Percentiles rank a stretch among this genome's conserved stretches.
Evolutionary conservation across 2,329 filamentous ascomycete species (phyloP).

Genomic region (Trichophyton benhamiae): DNA sequence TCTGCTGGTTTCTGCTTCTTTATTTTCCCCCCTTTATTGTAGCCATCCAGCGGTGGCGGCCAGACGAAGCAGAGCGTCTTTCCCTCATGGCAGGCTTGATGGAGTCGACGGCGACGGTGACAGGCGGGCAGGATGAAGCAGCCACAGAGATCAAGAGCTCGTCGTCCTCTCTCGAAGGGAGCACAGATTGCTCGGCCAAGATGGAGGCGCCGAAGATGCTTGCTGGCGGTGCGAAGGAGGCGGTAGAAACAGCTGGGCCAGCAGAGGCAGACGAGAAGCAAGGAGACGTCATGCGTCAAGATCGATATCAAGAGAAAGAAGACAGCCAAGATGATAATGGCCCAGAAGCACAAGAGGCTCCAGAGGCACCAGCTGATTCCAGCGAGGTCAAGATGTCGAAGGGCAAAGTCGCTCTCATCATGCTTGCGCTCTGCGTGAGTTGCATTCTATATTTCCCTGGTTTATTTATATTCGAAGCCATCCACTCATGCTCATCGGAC

Average conservation of each 20-base stretch:
- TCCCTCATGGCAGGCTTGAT: not conserved
- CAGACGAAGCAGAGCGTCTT: not conserved
- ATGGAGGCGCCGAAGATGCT: not conserved
- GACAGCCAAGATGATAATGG: too few relatives aligned
- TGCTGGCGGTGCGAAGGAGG: not conserved
- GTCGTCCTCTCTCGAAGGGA: not conserved
- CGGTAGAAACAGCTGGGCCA: not conserved
- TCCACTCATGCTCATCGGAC: not conserved
- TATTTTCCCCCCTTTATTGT: not conserved
- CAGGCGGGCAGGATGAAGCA: not conserved
- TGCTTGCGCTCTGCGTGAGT: slow-evolving; percentile 13
- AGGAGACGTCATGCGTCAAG: not conserved
- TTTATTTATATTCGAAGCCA: not conserved
- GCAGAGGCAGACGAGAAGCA: not conserved
- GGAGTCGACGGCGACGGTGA: not conserved
- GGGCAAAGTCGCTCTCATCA: slow-evolving; percentile 12
- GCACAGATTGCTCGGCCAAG: not conserved
- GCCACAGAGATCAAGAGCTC: not conserved
- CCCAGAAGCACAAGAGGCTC: too few relatives aligned
- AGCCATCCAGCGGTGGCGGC: not conserved
- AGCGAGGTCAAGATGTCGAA: slow-evolving; percentile 9
- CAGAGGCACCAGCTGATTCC: not conserved
- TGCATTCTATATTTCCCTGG: not conserved
- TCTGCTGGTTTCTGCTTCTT: not conserved
- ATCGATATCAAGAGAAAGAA: not conserved